These are phyloP conservation scores for Stemphylium lycopersici DNA, from an alignment of 2,329 filamentous ascomycete species.

Conservation along the genomic window DNA sequence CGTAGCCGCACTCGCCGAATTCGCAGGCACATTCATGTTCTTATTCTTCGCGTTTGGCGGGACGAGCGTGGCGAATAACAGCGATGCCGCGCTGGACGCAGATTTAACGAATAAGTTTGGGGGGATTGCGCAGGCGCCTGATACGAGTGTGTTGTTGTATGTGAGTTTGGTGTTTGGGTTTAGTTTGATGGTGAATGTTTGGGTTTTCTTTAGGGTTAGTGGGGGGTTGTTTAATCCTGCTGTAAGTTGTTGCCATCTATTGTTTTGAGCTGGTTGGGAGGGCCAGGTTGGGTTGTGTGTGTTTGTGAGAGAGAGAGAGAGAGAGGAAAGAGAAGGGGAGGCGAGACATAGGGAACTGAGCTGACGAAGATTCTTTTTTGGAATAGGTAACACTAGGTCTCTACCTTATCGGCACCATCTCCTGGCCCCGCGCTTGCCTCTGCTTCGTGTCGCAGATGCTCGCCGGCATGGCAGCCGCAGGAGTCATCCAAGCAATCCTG, in stretches of 20 bases:
- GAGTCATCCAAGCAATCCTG: slow-evolving; percentile 44
- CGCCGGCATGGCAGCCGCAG: slow-evolving; percentile 46
- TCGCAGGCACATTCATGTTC: slow-evolving; percentile 51
- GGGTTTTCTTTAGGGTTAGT: slow-evolving; percentile 49
- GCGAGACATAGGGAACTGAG: too few species aligned
- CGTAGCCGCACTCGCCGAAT: slow-evolving; percentile 46
- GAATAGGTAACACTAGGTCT: slow-evolving; percentile 46
- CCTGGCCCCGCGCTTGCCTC: slow-evolving; percentile 31
- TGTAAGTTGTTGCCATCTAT: too few species aligned
- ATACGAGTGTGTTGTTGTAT: slow-evolving; percentile 44
- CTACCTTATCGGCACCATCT: slow-evolving; percentile 42
- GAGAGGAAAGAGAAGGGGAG: too few species aligned
- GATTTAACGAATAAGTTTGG: slow-evolving; percentile 18
- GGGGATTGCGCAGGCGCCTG: slow-evolving; percentile 40
- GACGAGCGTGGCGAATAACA: slow-evolving; percentile 46
- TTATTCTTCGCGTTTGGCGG: slow-evolving; percentile 50
- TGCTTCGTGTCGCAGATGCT: slow-evolving; percentile 47
- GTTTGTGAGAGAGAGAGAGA: too few species aligned
- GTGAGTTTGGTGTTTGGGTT: slow-evolving; percentile 49
- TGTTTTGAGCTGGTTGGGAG: too few species aligned
- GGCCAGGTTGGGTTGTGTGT: too few species aligned
- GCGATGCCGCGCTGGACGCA: slow-evolving; percentile 12
- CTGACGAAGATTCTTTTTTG: neutral
- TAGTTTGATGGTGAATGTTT: slow-evolving; percentile 48
- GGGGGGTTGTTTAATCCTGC: slow-evolving; percentile 51